Base-by-base conservation (phyloP, 1,284 basidiomycete species). In the Fomes fomentarius region DNA sequence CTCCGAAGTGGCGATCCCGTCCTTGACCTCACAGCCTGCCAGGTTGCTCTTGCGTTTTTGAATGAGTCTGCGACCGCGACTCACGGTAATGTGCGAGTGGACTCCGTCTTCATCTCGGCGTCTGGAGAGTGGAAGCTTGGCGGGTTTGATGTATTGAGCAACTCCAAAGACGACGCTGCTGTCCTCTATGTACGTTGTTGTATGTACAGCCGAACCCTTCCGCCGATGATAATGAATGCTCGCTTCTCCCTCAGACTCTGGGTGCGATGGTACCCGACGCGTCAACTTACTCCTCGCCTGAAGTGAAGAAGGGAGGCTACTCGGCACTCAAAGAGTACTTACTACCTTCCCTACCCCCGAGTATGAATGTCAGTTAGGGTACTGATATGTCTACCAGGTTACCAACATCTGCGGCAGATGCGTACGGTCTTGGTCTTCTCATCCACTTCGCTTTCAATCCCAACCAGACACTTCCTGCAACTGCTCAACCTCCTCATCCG, bases 91-190 rank as follows among this genome's bases (percentile, higher is more conserved):
- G 74, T 98, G 52, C 79, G 89, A 52, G 75, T 85, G 4, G 83
- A 87, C 52, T 87, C 91, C 2, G 83, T 99, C 58, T 98, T 97
- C 68, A 84, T 98, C 54, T 90, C 93, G 6, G 85, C 86, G 0
- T 93, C 94, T 0, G 93, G 96, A 19, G 97, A 99, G 75, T 99
- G 96, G 96, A 91, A 91, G 67, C 76, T 99, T 9, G 96, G 91
- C 28, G 96, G 96, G 1, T 96, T 99, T 65, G 97, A 99, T 64
- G 74, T 96, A 1, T 73, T 98, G 63, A 96, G 91, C 64, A 91
- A 80, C 64, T 78, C 88, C 3, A 89, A 83, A 65, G 93, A 96
- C 52, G 84, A 89, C n/a, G 69, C 77, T 42, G 80, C 89, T 10
- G 79, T 91, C 24, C 74, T 95, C 68, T 93, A 93, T 77, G 93